phyloP scores from a whole-genome alignment of 225 moss, liverwort and hornwort genomes.

The Antitrichia curtipendula region DNA sequence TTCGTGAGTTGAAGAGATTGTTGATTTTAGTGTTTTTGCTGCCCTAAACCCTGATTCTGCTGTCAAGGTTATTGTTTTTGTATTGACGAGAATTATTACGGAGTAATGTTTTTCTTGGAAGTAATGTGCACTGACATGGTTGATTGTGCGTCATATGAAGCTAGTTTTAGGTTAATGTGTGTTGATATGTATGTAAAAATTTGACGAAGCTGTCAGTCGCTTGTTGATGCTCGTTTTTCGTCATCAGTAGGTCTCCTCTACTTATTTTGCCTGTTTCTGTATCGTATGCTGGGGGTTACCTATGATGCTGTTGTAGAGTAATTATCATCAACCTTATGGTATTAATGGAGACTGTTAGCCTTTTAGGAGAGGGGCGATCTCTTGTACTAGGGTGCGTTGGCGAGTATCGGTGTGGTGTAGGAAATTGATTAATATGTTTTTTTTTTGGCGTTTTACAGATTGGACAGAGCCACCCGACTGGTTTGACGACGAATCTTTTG shows the following conservation, averaged over 20 bases:
- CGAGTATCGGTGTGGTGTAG: background rate
- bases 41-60: background rate
- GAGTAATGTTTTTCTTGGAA: background rate
- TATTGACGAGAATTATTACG: background rate
- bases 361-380: background rate
- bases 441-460: conserved; percentile 28
- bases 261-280: background rate
- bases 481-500: conserved; percentile 84
- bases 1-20: background rate
- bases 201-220: background rate
- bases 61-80: background rate
- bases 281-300: background rate
- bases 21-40: background rate
- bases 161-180: background rate
- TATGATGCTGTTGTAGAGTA: background rate
- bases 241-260: background rate
- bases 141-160: background rate
- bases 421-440: background rate
- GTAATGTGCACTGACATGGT: background rate
- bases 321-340: background rate
- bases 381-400: background rate
- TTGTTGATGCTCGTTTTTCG: background rate
- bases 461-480: conserved; percentile 97
- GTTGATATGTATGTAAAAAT: background rate
- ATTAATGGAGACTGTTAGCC: background rate